Evolutionary conservation across 2,329 filamentous ascomycete genomes (phyloP), one percentile per base, ranked within the genome.

Genomic region (Ascosphaera acerosa): DNA sequence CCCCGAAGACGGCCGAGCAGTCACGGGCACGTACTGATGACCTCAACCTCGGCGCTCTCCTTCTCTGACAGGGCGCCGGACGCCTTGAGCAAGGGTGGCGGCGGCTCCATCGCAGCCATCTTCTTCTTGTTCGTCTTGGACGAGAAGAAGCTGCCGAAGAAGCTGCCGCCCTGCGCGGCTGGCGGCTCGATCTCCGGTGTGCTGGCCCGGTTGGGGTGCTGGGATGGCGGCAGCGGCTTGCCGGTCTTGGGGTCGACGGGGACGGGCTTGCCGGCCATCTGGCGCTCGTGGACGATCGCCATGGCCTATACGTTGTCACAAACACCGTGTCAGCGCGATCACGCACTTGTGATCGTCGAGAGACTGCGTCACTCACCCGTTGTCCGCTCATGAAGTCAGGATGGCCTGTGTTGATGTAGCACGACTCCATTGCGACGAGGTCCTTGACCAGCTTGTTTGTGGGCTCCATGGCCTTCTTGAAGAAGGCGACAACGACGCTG

Each of bases 91-190:
- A 70, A 84, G 18, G 87, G 69, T 38, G 87, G 87, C 23, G 87
- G 87, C 10, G 87, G 64, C 51, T 97, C 87, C 87, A 97, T 97
- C 30, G 84, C 82, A n/a, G 87, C 87, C 58, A 90, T 89, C 72
- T 92, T 94, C 73, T 87, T 90, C 68, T 97, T 97, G 71, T 94
- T 97, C 61, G 94, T 97, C 68, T 94, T 97, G 48, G 78, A 82
- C 7, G 87, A 80, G 49, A 92, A 97, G 66, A 97, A 97, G 46
- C 78, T 90, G 42, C 87, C 87, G 44, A 97, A 97, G 65, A 97
- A 97, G 22, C 84, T 81, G 36, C 64, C 59, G 47, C 77, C 77
- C 37, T 51, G 53, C 17, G 54, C 56, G 20, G 58, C 54, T 12
- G 58, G 54, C 27, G 69, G 48, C 33, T 70, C 69, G 30, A 80